Conservation (phyloP, 1,284 basidiomycete genomes). For the Malassezia nana region DNA sequence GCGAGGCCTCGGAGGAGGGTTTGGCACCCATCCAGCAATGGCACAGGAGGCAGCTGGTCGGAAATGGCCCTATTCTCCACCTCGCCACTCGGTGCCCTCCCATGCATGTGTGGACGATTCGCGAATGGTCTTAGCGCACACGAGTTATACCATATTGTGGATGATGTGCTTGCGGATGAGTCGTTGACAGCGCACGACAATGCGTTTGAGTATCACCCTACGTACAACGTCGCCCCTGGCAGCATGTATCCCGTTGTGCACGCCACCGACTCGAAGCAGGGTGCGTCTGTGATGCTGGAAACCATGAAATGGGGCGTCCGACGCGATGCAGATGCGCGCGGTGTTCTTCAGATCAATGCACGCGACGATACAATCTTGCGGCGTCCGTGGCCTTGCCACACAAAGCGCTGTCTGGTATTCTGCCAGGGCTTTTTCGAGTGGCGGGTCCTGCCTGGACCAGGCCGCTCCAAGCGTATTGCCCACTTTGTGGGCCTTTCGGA, state of each 20-base stretch:
- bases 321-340: conserved; percentile 52
- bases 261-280: not conserved
- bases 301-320: conserved; percentile 13
- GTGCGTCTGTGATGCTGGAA: not conserved
- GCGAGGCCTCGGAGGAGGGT: conserved; percentile 12
- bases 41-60: no score
- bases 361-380: conserved; percentile 66
- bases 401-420: conserved; percentile 39
- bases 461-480: conserved; percentile 19
- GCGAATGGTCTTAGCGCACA: conserved; percentile 27
- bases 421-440: conserved; percentile 45
- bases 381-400: conserved; percentile 19
- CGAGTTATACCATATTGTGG: conserved; percentile 21
- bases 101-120: conserved; percentile 32
- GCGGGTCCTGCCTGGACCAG: conserved; percentile 21
- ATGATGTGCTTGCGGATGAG: not conserved
- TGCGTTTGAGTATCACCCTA: conserved; percentile 29
- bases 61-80: not conserved
- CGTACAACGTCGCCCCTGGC: conserved; percentile 39
- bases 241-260: conserved; percentile 29
- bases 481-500: conserved; percentile 77
- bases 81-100: not conserved
- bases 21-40: conserved; percentile 20
- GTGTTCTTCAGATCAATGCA: conserved; percentile 72
- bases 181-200: conserved; percentile 7